These are phyloP conservation scores for Eremomyces bilateralis DNA, from an alignment of 495 filamentous ascomycete species.

Conservation along the genomic window DNA sequence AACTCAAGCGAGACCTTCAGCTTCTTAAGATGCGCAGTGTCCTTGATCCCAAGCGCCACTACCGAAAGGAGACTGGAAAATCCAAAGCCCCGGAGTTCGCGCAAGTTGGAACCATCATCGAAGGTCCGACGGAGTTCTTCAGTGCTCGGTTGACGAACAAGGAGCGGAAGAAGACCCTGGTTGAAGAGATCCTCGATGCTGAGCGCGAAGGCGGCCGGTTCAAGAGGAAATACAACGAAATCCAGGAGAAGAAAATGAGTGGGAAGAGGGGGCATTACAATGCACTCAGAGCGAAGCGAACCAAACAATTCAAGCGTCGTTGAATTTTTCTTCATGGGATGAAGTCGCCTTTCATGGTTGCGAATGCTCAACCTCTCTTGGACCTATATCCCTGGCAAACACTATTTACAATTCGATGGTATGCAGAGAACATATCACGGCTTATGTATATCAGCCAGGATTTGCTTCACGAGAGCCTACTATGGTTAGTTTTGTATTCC, in stretches of 20 bases:
- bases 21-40: slow-evolving; percentile 73
- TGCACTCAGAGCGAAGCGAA: slow-evolving; percentile 35
- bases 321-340: too few relatives aligned
- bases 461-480: slow-evolving; percentile 18
- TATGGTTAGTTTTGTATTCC: too few relatives aligned
- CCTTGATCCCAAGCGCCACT: slow-evolving; percentile 72
- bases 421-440: too few relatives aligned
- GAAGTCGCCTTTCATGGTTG: too few relatives aligned
- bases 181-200: slow-evolving; percentile 60
- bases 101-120: slow-evolving; percentile 71
- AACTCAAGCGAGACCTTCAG: slow-evolving; percentile 73
- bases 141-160: slow-evolving; percentile 59
- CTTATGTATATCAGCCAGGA: slow-evolving; percentile 16
- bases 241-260: slow-evolving; percentile 43
- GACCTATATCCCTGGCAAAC: too few relatives aligned
- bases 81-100: slow-evolving; percentile 52
- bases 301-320: slow-evolving; percentile 13
- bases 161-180: slow-evolving; percentile 71
- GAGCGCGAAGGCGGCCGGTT: slow-evolving; percentile 39
- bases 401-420: too few relatives aligned
- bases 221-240: slow-evolving; percentile 46
- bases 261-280: slow-evolving; percentile 57
- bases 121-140: slow-evolving; percentile 77
- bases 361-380: too few relatives aligned
- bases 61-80: slow-evolving; percentile 64